Percentiles rank a stretch among this genome's conserved stretches.
These are phyloP conservation scores for Citrus unshiu DNA, from an alignment of 345 rosid genomes.

Conservation along the genomic window DNA sequence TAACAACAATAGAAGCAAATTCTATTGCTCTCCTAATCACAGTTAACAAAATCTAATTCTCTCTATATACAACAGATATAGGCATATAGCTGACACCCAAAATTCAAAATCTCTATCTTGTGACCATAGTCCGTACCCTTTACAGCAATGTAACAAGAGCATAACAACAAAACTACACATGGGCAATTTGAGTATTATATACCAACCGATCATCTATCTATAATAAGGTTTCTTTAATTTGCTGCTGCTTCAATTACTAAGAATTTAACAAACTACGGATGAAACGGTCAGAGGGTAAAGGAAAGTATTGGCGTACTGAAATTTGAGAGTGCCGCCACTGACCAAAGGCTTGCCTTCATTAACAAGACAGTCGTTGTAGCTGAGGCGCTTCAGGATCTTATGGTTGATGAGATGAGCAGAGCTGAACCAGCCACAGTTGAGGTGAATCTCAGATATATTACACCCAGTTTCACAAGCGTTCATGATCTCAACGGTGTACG, in stretches of 20 bases:
- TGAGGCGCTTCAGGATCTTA: constrained; percentile 68
- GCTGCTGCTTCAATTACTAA: constrained; percentile 9
- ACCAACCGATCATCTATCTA: not conserved
- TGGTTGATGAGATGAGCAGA: constrained; percentile 76
- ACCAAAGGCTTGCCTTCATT: constrained; percentile 73
- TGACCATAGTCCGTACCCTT: too few relatives aligned
- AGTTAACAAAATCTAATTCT: not conserved
- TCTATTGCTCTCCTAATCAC: not conserved
- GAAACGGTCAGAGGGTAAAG: constrained; percentile 72
- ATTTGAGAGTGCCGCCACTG: constrained; percentile 55
- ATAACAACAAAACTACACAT: constrained; percentile 1
- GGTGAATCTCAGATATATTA: constrained; percentile 59
- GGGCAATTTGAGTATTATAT: not conserved
- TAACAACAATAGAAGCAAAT: not conserved
- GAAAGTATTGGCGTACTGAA: constrained; percentile 75
- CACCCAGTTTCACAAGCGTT: constrained; percentile 73
- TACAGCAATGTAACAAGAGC: constrained; percentile 1
- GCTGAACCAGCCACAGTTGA: constrained; percentile 91
- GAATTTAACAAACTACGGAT: constrained; percentile 39
- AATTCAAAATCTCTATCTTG: too few relatives aligned
- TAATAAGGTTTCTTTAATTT: not conserved
- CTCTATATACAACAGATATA: too few relatives aligned
- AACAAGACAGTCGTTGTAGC: constrained; percentile 82
- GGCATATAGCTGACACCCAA: too few relatives aligned
- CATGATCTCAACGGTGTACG: constrained; percentile 71